Conservation (phyloP, 768 basidiomycete genomes). For the Kwoniella shandongensis region DNA sequence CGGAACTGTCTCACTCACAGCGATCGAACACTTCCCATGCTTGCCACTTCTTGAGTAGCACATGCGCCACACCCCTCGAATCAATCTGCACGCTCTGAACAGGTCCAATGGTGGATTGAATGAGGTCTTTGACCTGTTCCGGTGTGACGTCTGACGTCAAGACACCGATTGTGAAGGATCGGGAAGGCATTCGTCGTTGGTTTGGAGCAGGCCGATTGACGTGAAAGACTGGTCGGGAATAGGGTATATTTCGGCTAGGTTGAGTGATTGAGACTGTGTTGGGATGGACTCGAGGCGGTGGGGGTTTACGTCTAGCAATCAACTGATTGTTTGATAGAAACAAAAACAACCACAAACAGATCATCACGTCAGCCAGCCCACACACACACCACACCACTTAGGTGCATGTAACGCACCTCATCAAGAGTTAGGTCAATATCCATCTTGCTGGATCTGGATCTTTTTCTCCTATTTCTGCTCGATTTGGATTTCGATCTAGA, state of each 20-base stretch:
- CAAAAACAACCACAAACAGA: too few species aligned
- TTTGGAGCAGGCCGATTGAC: background rate
- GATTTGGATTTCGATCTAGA: background rate
- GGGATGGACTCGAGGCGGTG: background rate
- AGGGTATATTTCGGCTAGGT: background rate
- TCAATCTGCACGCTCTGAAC: constrained; percentile 9
- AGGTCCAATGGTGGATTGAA: constrained; percentile 7
- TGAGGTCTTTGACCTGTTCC: constrained; percentile 3
- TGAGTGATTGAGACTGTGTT: background rate
- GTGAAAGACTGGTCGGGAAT: background rate
- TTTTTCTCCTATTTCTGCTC: background rate
- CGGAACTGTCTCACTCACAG: constrained; percentile 4
- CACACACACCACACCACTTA: too few species aligned
- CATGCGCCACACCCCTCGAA: constrained; percentile 6
- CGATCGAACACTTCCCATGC: constrained; percentile 10
- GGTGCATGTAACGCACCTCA: background rate
- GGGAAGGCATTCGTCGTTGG: background rate
- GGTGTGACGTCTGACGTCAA: constrained; percentile 7
- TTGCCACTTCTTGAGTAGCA: constrained; percentile 5
- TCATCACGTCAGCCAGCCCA: too few species aligned
- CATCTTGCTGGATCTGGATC: background rate
- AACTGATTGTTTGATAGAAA: too few species aligned
- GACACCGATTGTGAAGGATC: background rate
- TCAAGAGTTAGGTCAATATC: background rate
- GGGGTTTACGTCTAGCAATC: background rate